Evolutionary conservation across 2,329 filamentous ascomycete species (phyloP).

Genomic region (Pezicula neosporulosa): DNA sequence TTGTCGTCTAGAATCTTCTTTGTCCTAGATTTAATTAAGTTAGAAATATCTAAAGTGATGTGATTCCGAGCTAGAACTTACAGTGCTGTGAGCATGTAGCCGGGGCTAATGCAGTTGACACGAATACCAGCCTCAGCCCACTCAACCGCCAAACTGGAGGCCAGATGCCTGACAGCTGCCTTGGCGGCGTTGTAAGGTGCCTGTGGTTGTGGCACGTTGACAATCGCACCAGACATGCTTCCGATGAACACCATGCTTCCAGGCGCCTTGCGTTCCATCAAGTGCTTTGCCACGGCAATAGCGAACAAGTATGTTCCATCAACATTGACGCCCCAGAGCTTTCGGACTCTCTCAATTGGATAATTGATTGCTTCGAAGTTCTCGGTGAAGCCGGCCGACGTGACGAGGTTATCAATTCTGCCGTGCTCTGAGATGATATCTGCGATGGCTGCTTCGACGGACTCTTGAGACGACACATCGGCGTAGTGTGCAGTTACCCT

Average conservation of each 20-base stretch:
- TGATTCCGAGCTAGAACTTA: slow-evolving; percentile 43
- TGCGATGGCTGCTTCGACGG: slow-evolving; percentile 69
- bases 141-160: slow-evolving; percentile 84
- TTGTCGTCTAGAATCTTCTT: slow-evolving; percentile 94
- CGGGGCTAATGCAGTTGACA: slow-evolving; percentile 92
- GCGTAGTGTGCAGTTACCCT: slow-evolving; percentile 87
- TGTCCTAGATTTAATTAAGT: slow-evolving; percentile 51
- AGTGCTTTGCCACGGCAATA: slow-evolving; percentile 77
- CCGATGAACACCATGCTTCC: slow-evolving; percentile 94
- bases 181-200: slow-evolving; percentile 92
- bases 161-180: slow-evolving; percentile 85
- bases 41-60: slow-evolving; percentile 6
- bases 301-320: slow-evolving; percentile 90
- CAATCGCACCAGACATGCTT: slow-evolving; percentile 90
- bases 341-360: slow-evolving; percentile 85
- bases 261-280: slow-evolving; percentile 74
- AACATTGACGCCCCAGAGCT: slow-evolving; percentile 93
- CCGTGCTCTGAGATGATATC: slow-evolving; percentile 70
- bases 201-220: slow-evolving; percentile 94
- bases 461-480: slow-evolving; percentile 78
- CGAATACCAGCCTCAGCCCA: slow-evolving; percentile 87
- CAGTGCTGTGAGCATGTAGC: slow-evolving; percentile 95
- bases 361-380: slow-evolving; percentile 92
- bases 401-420: slow-evolving; percentile 88
- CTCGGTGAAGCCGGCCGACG: slow-evolving; percentile 94